These are phyloP conservation scores for Beauveria scarabaeidicola DNA, from an alignment of 2,329 filamentous ascomycete genomes.

Conservation along the genomic window DNA sequence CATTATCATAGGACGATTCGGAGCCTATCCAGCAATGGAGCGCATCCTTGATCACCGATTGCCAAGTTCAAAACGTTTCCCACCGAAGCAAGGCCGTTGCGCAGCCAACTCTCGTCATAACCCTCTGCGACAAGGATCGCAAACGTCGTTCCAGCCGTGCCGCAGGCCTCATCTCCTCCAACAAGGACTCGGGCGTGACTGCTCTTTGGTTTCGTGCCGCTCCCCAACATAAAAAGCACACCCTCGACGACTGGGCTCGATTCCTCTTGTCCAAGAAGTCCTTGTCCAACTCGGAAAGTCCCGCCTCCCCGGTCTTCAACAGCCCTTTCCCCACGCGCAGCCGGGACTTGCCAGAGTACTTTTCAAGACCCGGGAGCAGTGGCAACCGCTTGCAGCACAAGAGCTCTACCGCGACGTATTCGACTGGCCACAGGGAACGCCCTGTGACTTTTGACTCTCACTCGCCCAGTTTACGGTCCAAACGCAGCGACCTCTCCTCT, in stretches of 20 bases:
- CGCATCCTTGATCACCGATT: constrained; percentile 44
- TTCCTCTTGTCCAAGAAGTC: constrained; percentile 40
- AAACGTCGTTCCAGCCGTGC: constrained; percentile 58
- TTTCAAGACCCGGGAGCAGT: constrained; percentile 35
- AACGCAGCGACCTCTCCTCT: constrained; percentile 54
- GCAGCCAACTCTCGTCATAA: constrained; percentile 51
- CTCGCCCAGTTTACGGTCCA: constrained; percentile 52
- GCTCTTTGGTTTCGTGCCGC: constrained; percentile 50
- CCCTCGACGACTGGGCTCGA: constrained; percentile 52
- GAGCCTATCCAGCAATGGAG: constrained; percentile 48
- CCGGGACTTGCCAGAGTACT: constrained; percentile 34
- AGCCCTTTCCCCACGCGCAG: constrained; percentile 41
- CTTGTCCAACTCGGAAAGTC: constrained; percentile 42
- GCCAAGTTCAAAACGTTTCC: constrained; percentile 49
- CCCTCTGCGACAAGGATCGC: constrained; percentile 50
- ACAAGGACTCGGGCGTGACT: constrained; percentile 39
- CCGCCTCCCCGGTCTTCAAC: constrained; percentile 44
- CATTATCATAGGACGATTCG: constrained; percentile 36
- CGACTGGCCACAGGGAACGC: constrained; percentile 38
- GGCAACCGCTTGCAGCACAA: constrained; percentile 37
- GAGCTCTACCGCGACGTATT: constrained; percentile 38
- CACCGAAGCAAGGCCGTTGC: constrained; percentile 54
- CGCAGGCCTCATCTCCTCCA: constrained; percentile 42
- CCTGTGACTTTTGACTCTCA: constrained; percentile 47
- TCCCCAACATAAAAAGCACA: constrained; percentile 40